Percentiles rank a stretch among this genome's conserved stretches.
These are phyloP conservation scores for Dendrocalamus sinicus DNA, from an alignment of 176 grass and related monocot genomes.

Conservation along the genomic window DNA sequence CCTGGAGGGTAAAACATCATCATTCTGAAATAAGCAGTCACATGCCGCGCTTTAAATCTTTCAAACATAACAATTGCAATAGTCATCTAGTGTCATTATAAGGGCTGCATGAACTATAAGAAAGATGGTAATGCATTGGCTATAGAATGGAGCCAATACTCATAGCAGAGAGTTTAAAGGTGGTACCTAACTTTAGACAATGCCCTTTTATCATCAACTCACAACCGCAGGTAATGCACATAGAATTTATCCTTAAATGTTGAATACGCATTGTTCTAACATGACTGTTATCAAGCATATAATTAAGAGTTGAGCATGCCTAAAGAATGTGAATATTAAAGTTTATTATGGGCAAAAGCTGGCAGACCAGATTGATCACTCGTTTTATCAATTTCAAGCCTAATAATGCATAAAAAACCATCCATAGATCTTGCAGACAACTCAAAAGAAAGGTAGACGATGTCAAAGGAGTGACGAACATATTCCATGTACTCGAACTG, in stretches of 20 bases:
- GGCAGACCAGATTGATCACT: conserved; percentile 23
- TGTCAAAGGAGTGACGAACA: conserved; percentile 55
- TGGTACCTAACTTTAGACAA: neutral
- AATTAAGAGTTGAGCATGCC: conserved; percentile 11
- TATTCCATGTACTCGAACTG: conserved; percentile 99
- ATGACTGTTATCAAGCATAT: conserved; percentile 7
- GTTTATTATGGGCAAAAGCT: conserved; percentile 17
- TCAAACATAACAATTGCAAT: conserved; percentile 9
- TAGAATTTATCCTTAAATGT: neutral
- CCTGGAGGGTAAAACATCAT: conserved; percentile 27
- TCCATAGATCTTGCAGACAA: conserved; percentile 20
- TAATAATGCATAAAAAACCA: conserved; percentile 30
- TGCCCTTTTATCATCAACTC: neutral
- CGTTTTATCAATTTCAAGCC: conserved; percentile 25
- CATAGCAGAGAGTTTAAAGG: neutral
- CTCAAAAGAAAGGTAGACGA: neutral
- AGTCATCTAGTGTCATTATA: neutral
- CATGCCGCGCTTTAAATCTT: neutral
- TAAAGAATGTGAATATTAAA: neutral
- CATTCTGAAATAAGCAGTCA: conserved; percentile 7
- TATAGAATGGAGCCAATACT: neutral
- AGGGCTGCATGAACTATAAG: conserved; percentile 10
- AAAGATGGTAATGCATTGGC: neutral
- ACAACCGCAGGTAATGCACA: neutral
- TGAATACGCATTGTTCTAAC: neutral